Percentiles rank a stretch among this genome's conserved stretches.
Conservation (phyloP, 2,329 filamentous ascomycete genomes). For the Neospermospora avenae region DNA sequence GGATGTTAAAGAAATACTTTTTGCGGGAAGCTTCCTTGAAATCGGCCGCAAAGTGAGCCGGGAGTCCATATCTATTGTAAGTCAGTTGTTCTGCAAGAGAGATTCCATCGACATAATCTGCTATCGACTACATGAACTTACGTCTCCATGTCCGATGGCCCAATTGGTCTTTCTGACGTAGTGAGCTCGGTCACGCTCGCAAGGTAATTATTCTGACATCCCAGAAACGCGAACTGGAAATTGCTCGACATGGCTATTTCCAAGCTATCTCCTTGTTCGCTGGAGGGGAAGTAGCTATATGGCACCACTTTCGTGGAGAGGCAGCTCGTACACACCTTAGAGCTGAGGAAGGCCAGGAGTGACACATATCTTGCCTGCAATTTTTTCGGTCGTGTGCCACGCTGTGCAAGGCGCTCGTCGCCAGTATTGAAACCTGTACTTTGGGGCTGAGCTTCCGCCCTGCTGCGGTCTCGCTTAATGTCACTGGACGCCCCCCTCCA, state of each 20-base stretch:
- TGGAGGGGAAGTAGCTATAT: no score
- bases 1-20: slow-evolving; percentile 9
- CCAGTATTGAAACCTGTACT: neutral
- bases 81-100: neutral
- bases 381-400: neutral
- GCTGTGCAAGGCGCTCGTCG: neutral
- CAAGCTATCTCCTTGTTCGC: neutral
- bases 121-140: neutral
- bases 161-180: neutral
- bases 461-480: neutral
- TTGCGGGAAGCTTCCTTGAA: neutral
- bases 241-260: slow-evolving; percentile 5
- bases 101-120: no score
- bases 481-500: neutral
- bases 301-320: neutral
- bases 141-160: neutral
- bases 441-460: neutral
- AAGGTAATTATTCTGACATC: slow-evolving; percentile 13
- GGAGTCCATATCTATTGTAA: neutral
- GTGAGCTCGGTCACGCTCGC: slow-evolving; percentile 5
- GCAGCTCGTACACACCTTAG: neutral
- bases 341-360: neutral
- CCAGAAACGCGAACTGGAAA: slow-evolving; percentile 12
- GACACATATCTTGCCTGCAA: neutral
- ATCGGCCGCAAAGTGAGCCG: neutral